Base-by-base conservation (phyloP, 1,284 basidiomycete genomes). In the Polyporus tsugae region DNA sequence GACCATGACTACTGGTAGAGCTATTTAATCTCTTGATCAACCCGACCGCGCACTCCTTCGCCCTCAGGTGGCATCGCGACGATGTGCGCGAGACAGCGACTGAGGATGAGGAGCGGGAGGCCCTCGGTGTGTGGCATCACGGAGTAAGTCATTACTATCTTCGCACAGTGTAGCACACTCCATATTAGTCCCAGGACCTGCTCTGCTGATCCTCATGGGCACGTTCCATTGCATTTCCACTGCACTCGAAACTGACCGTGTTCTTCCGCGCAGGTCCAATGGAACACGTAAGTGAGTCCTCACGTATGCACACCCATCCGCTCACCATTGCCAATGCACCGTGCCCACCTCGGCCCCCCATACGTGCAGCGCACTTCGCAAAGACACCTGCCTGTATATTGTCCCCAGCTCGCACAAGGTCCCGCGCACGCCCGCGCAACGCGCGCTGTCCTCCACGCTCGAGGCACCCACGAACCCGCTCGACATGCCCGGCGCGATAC, bases 21-120 rank as follows among this genome's bases (percentile, higher is more conserved):
- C 80, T 94, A 29, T 94, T 95, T 80, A 95, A 95, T 76, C 78
- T 95, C 64, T 82, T 95, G 63, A 91, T 95, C 70, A 93, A 95
- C 76, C 94, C 93, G 0, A 71, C 82, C 1, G 76, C 79, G 9
- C 89, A 91, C 71, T 84, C 89, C 59, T 95, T 95, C 76, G 91
- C 93, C 0, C 82, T 95, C 59, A 83, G 91, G 53, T 95, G 94
- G 93, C 94, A 95, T 78, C 85, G 94, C 2, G 94, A 95, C 74
- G 94, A 95, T 78, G 85, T 95, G 15, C 82, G 82, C 62, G 89
- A 89, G 70, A 83, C 84, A 36, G 91, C 90, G 0, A 85, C 83
- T 0, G 78, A 83, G n/a, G 87, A 89, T 13, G 91, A 95, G 74
- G 94, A 95, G 75, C 75, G 75, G 1, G 75, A 81, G 35, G 87